A percentile compares a stretch with the other conserved stretches of the same genome.
phyloP scores from a whole-genome alignment of 106 monocot genomes.

The Dioscorea alata region DNA sequence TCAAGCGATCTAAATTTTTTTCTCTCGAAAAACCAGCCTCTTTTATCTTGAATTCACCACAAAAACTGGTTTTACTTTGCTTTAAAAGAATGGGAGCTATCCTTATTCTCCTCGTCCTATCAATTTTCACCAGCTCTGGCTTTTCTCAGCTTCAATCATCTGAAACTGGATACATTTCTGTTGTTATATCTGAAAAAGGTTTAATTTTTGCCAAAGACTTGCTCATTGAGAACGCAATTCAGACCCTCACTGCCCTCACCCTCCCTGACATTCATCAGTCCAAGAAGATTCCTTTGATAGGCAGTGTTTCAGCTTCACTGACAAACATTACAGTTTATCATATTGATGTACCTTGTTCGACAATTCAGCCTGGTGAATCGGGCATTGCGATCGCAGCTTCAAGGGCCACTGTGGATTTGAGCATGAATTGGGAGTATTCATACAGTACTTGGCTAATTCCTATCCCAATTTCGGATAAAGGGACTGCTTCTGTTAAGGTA shows the following conservation, averaged over 20 bases:
- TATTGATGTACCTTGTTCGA: conserved; percentile 44
- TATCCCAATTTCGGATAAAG: conserved; percentile 43
- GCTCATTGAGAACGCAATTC: conserved; percentile 50
- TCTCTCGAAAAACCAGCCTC: too few species aligned
- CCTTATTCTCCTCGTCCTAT: conserved; percentile 10
- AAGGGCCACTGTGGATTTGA: conserved; percentile 30
- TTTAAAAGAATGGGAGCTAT: neutral
- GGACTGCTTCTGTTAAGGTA: conserved; percentile 66
- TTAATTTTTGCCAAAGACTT: conserved; percentile 68
- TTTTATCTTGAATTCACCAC: neutral
- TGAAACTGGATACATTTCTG: conserved; percentile 39
- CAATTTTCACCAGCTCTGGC: conserved; percentile 11
- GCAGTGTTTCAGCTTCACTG: conserved; percentile 32
- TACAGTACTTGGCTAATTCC: conserved; percentile 59
- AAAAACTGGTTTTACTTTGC: conserved; percentile 4
- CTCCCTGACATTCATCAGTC: conserved; percentile 61
- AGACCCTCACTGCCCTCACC: conserved; percentile 38
- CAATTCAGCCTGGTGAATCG: conserved; percentile 37
- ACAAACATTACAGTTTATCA: conserved; percentile 49
- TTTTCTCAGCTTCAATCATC: conserved; percentile 12
- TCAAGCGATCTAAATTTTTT: too few species aligned
- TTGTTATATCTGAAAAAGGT: conserved; percentile 58
- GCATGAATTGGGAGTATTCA: conserved; percentile 53
- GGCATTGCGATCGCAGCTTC: conserved; percentile 57
- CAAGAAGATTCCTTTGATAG: conserved; percentile 54